phyloP scores from a whole-genome alignment of 306 rosid genomes.

The Hippophae gyantsensis region DNA sequence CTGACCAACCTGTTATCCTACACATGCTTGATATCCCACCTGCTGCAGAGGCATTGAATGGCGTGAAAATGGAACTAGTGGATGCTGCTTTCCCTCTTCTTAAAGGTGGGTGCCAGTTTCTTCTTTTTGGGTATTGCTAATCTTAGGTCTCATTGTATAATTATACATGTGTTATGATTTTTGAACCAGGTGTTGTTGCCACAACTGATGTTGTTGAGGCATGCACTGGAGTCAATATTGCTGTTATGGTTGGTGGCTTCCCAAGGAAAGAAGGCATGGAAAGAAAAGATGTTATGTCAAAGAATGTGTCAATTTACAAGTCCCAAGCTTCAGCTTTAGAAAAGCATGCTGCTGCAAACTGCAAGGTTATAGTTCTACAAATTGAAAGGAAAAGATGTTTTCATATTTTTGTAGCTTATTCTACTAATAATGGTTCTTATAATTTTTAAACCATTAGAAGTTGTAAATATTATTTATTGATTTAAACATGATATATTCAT shows the following conservation, averaged over 20 bases:
- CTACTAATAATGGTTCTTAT: too few species aligned
- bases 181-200: slow-evolving; percentile 79
- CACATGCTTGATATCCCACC: slow-evolving; percentile 91
- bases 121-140: background rate
- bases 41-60: slow-evolving; percentile 91
- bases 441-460: too few species aligned
- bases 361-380: slow-evolving; percentile 48
- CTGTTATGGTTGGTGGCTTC: slow-evolving; percentile 98
- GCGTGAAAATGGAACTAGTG: slow-evolving; percentile 86
- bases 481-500: too few species aligned
- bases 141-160: too few species aligned
- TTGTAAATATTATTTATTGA: too few species aligned
- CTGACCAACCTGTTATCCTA: slow-evolving; percentile 90
- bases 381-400: background rate
- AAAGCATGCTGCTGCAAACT: slow-evolving; percentile 84
- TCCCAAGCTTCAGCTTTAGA: slow-evolving; percentile 98
- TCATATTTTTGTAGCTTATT: too few species aligned
- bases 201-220: slow-evolving; percentile 96
- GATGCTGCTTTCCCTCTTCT: slow-evolving; percentile 96
- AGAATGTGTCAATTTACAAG: slow-evolving; percentile 88
- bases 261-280: slow-evolving; percentile 99
- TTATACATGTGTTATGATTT: background rate
- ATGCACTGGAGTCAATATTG: slow-evolving; percentile 84
- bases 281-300: slow-evolving; percentile 94
- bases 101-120: slow-evolving; percentile 33